Conservation (phyloP, 2,329 filamentous ascomycete genomes). For the Colletotrichum sp. region DNA sequence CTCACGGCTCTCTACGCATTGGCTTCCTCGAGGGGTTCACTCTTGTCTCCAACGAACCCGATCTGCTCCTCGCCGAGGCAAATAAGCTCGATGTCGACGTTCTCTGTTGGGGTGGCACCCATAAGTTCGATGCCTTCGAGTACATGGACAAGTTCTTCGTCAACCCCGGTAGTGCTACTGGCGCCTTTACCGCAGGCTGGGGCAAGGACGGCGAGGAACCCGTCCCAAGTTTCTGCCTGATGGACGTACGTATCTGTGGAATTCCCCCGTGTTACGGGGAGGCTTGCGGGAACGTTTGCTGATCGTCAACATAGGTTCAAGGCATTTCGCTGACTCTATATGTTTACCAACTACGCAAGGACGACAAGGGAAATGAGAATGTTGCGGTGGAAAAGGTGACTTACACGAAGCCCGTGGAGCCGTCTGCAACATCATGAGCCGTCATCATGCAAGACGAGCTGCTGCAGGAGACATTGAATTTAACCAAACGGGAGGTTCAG, state of each 20-base stretch:
- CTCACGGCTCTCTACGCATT: constrained; percentile 68
- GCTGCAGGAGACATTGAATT: not conserved
- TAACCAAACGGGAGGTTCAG: not conserved
- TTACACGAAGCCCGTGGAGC: constrained; percentile 77
- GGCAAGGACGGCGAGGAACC: constrained; percentile 70
- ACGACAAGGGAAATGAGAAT: constrained; percentile 77
- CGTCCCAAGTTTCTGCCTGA: constrained; percentile 91
- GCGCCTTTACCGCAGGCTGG: constrained; percentile 66
- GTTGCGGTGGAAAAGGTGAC: constrained; percentile 87
- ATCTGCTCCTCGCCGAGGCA: constrained; percentile 70
- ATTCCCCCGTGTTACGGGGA: not conserved
- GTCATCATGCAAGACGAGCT: not conserved
- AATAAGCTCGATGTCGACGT: constrained; percentile 73
- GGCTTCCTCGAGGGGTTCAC: constrained; percentile 74
- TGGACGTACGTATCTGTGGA: constrained; percentile 77
- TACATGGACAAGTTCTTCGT: constrained; percentile 79
- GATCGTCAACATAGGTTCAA: constrained; percentile 70
- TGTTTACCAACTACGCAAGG: constrained; percentile 85
- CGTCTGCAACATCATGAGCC: constrained; percentile 55
- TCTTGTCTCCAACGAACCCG: constrained; percentile 69
- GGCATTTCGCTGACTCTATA: constrained; percentile 95
- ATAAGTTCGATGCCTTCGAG: constrained; percentile 73
- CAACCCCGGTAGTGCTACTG: constrained; percentile 71
- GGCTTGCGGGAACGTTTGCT: constrained; percentile 21
- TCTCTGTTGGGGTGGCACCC: constrained; percentile 71